phyloP scores from a whole-genome alignment of 2,329 filamentous ascomycete species.

The Pseudopyricularia javanii region DNA sequence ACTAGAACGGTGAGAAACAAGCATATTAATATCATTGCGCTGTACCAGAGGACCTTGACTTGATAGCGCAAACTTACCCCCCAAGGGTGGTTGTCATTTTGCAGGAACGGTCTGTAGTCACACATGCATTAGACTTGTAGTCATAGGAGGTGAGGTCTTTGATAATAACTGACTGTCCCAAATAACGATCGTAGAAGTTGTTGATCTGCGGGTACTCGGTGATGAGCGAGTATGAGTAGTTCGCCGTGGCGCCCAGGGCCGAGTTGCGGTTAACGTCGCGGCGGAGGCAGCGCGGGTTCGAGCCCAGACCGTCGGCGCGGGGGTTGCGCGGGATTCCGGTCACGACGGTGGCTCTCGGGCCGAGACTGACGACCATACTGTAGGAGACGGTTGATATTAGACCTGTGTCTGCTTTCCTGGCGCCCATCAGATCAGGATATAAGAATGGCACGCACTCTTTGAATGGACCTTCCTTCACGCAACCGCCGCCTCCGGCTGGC shows the following conservation, averaged over 20 bases:
- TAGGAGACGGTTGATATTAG: conserved; percentile 3
- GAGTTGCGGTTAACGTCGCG: conserved; percentile 18
- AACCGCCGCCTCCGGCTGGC: conserved; percentile 41
- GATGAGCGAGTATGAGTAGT: conserved; percentile 9
- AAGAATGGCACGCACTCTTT: conserved; percentile 15
- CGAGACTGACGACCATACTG: conserved; percentile 27
- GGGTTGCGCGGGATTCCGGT: conserved; percentile 19
- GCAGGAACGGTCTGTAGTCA: conserved; percentile 6
- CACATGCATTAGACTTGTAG: too few species aligned
- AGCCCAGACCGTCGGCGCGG: conserved; percentile 18
- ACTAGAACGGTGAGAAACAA: conserved; percentile 6
- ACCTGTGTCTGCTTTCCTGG: not conserved
- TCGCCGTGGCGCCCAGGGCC: conserved; percentile 10
- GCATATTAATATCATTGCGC: too few species aligned
- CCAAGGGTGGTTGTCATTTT: conserved; percentile 8
- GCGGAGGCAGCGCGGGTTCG: conserved; percentile 30
- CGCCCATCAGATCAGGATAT: conserved; percentile 4
- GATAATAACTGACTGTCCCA: too few species aligned
- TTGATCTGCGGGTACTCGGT: conserved; percentile 6
- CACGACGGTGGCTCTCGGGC: conserved; percentile 18
- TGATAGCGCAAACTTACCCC: conserved; percentile 3
- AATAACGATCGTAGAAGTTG: conserved; percentile 8
- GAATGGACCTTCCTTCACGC: conserved; percentile 36
- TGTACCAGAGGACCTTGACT: conserved; percentile 4
- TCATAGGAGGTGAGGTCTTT: too few species aligned